Base-by-base conservation (phyloP, 2,329 filamentous ascomycete species). In the Thyridium curvatum region DNA sequence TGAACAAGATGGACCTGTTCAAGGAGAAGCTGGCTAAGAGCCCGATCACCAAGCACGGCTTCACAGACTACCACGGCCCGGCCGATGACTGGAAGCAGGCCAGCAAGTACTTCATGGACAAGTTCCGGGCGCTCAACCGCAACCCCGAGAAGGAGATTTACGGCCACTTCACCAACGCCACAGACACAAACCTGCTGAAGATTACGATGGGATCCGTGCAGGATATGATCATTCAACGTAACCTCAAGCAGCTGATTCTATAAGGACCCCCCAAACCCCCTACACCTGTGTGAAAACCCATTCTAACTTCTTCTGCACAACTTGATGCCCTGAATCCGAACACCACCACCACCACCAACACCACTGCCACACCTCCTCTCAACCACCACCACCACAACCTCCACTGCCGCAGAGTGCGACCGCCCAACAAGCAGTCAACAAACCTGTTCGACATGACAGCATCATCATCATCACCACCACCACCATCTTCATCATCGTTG, bases 1-100 rank as follows among this genome's bases (percentile, higher is more conserved):
- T 91, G 43, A 91, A 90, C 72, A 91, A 91, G 68, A 89, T 90
- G 67, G 86, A 91, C 61, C 69, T 90, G 12, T 91, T 91, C 72
- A 84, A 79, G 58, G 79, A 82, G 53, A 91, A 91, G 66, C 70
- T 91, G 29, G 62, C 71, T 3, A 68, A 74, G 41, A 86, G 81
- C 46, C 82, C 85, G 4, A 84, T 91, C 48, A 79, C 77, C 41
- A 76, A 79, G 39, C 81, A 87, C 54, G 78, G 78, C 43, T 90
- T 90, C 63, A 84, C 84, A 32, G 86, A 91, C 55, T 91, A 87
- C 65, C 75, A 77, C 45, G 86, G 85, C 21, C 77, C 82, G 9
- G 64, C 79, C 29, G 76, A 78, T 47, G 83, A 88, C 59, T 82
- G 79, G 59, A 84, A 86, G 59, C 74, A 84, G 38, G 82, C 83